Base-by-base conservation (phyloP, 176 grass and related monocot genomes). In the Ensete glaucum region DNA sequence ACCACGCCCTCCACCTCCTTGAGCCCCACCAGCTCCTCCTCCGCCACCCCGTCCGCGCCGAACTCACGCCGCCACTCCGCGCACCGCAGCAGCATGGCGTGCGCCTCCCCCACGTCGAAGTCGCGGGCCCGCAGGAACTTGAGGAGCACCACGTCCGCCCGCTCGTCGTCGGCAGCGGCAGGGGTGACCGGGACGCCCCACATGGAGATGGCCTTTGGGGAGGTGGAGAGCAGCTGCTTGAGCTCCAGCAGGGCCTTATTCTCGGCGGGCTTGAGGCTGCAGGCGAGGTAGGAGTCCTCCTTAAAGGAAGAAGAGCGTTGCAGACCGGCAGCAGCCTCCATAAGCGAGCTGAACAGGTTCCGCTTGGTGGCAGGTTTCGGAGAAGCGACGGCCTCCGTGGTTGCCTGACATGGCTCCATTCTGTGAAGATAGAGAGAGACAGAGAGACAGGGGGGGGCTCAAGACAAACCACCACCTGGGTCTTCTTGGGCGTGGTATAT, bases 271-370 rank as follows among this genome's bases (percentile, higher is more conserved):
- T 90, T 85, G 21, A 96, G 92, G 53, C 77, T 81, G 19, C 89
- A 84, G n/a, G 83, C 89, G 19, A 89, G 80, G 84, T 96, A 96
- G 9, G 89, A 89, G 82, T 96, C 92, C 85, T 96, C 92, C 81
- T 92, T 89, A 87, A 92, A 92, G 78, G 92, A 96, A 25, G 80
- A 14, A 15, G 86, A 81, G 0, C 92, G 89, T 34, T 84, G 80
- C 29, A 96, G 75, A 43, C 34, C 34, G 34, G 34, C 34, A 43
- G 34, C 34, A 54, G 89, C 88, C 51, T 96, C 92, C 84, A 92
- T 89, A 23, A 96, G 89, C 49, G 92, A 96, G 0, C 81, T 69
- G 84, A 92, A 85, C 53, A 96, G 84, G 84, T 82, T 71, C 72
- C 92, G 83, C 76, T 92, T 96, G 75, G 86, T 14, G 34, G 34